Evolutionary conservation across 208 protist species (phyloP).

Genomic region (Leishmania tarentolae): DNA sequence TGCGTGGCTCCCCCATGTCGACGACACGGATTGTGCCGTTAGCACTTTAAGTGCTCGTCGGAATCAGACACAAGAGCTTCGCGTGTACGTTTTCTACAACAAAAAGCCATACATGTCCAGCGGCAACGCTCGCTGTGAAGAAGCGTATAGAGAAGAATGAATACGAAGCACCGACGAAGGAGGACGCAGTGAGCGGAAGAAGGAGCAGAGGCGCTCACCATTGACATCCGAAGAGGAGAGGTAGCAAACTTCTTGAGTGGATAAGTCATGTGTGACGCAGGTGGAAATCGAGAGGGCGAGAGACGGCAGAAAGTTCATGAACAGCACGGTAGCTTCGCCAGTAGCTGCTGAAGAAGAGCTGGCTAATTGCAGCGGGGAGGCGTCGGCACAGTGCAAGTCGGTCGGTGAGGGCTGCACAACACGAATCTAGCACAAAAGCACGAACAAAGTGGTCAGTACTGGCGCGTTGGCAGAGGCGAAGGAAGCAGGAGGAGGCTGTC

Average conservation of each 20-base stretch:
- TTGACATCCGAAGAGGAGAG: background rate
- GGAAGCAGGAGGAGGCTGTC: background rate
- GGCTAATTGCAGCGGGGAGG: background rate
- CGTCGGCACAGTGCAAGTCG: background rate
- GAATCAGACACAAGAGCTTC: background rate
- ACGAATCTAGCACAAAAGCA: background rate
- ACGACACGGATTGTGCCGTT: background rate
- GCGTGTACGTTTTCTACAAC: background rate
- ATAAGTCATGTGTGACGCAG: background rate
- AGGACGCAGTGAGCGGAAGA: background rate
- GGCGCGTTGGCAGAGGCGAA: background rate
- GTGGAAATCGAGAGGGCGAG: background rate
- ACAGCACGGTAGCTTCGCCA: background rate
- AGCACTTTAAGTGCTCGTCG: background rate
- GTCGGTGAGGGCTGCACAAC: background rate
- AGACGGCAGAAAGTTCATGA: background rate
- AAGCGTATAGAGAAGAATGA: background rate
- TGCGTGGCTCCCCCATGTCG: conserved; percentile 16
- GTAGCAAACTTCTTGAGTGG: background rate
- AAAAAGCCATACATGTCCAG: background rate
- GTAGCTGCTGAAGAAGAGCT: background rate
- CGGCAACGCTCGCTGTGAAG: background rate
- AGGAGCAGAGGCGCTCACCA: background rate
- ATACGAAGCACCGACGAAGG: background rate
- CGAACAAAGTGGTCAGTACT: background rate